phyloP scores from a whole-genome alignment of 306 rosid genomes.

The Gynostemma pentaphyllum region DNA sequence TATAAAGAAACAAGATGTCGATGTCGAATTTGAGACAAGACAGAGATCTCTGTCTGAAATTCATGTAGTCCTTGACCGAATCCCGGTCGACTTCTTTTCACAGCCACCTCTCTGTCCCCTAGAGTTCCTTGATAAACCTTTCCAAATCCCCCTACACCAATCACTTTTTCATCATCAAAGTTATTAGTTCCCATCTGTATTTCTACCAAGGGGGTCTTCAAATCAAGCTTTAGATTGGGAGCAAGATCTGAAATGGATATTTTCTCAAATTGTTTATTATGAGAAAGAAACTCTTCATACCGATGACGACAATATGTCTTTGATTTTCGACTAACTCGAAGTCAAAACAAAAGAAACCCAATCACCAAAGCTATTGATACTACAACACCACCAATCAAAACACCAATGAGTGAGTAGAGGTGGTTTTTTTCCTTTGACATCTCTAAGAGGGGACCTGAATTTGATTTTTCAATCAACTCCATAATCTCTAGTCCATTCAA shows the following conservation, averaged over 20 bases:
- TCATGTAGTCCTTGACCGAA: constrained; percentile 2
- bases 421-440: neutral
- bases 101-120: constrained; percentile 6
- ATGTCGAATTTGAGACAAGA: constrained; percentile 1
- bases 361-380: neutral
- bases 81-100: constrained; percentile 12
- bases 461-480: constrained; percentile 5
- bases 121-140: constrained; percentile 9
- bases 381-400: neutral
- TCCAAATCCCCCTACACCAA: constrained; percentile 21
- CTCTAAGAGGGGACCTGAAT: neutral
- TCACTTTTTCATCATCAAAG: neutral
- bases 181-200: neutral
- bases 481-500: constrained; percentile 8
- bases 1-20: constrained; percentile 5
- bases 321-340: neutral
- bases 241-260: neutral
- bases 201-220: neutral
- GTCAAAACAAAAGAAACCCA: neutral
- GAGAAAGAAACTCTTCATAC: neutral
- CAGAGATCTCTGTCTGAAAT: constrained; percentile 7
- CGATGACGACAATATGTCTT: too few relatives aligned
- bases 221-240: neutral
- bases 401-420: neutral
- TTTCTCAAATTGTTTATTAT: neutral